Evolutionary conservation across 768 basidiomycete genomes (phyloP).

Genomic region (Leccinum imitatum): DNA sequence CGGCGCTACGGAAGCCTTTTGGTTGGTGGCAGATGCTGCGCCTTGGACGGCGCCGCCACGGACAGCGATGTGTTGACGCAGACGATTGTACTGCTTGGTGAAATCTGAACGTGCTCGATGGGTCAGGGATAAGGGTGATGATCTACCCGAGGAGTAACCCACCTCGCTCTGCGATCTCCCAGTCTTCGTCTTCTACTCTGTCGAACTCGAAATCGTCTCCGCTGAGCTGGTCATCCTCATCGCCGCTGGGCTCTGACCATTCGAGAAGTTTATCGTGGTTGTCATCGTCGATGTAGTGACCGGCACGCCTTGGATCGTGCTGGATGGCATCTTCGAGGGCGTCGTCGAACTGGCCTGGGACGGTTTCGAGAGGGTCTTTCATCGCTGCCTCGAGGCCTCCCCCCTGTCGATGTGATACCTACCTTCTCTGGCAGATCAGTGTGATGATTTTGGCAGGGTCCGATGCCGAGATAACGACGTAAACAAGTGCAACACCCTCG

Average conservation of each 20-base stretch:
- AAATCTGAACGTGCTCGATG: constrained; percentile 64
- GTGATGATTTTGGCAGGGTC: not conserved
- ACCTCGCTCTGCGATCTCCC: constrained; percentile 86
- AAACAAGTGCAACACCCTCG: constrained; percentile 23
- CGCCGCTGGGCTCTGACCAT: constrained; percentile 31
- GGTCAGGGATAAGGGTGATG: not conserved
- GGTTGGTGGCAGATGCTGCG: no score
- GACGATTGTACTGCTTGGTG: constrained; percentile 96
- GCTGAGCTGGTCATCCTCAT: constrained; percentile 34
- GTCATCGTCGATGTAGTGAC: constrained; percentile 45
- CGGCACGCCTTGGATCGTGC: constrained; percentile 25
- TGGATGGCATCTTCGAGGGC: constrained; percentile 38
- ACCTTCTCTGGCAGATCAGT: not conserved
- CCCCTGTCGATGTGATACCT: not conserved
- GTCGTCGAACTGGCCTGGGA: constrained; percentile 63
- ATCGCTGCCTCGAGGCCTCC: constrained; percentile 14
- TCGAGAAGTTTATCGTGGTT: constrained; percentile 23
- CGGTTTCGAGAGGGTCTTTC: constrained; percentile 29
- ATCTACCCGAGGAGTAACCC: constrained; percentile 16
- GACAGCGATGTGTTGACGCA: constrained; percentile 87
- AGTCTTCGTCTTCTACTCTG: constrained; percentile 83
- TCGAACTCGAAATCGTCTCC: constrained; percentile 55
- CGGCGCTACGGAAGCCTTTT: no score
- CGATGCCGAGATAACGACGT: constrained; percentile 2
- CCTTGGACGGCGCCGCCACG: constrained; percentile 70